Evolutionary conservation across 164 flowering plant species (phyloP).

Genomic region (Akebia trifoliata): DNA sequence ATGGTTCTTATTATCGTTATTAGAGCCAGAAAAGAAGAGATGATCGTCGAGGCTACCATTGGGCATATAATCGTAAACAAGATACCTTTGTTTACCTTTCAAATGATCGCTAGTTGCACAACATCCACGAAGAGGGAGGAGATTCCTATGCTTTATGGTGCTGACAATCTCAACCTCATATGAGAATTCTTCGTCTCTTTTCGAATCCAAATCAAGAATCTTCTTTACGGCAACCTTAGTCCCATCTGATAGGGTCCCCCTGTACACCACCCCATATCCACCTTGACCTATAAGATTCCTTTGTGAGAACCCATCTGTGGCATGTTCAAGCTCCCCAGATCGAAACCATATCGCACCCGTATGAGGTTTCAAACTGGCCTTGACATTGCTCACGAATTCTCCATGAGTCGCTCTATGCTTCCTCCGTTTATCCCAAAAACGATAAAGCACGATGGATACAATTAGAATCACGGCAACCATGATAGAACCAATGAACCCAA

Average conservation of each 20-base stretch:
- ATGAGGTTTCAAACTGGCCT: conserved; percentile 13
- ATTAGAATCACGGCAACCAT: not conserved
- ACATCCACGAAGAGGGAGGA: conserved; percentile 27
- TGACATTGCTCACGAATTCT: conserved; percentile 5
- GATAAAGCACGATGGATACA: conserved; percentile 7
- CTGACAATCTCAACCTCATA: conserved; percentile 31
- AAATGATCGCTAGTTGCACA: conserved; percentile 15
- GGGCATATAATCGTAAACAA: conserved; percentile 29
- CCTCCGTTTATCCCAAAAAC: conserved; percentile 11
- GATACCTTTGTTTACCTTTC: conserved; percentile 18
- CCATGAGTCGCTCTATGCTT: conserved; percentile 10
- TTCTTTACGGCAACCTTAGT: conserved; percentile 26
- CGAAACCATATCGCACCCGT: conserved; percentile 21
- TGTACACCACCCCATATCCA: conserved; percentile 28
- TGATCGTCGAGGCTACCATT: conserved; percentile 30
- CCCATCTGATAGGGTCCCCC: conserved; percentile 28
- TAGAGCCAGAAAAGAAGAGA: conserved; percentile 10
- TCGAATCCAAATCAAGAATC: conserved; percentile 14
- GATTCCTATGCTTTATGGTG: conserved; percentile 28
- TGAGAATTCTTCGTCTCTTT: conserved; percentile 24
- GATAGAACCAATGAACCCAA: conserved; percentile 12
- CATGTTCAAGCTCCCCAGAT: conserved; percentile 21
- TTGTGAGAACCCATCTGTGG: conserved; percentile 27
- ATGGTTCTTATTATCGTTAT: not conserved
- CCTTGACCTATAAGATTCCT: conserved; percentile 32